These are phyloP conservation scores for Cercospora beticola DNA, from an alignment of 2,329 filamentous ascomycete genomes.

Conservation along the genomic window DNA sequence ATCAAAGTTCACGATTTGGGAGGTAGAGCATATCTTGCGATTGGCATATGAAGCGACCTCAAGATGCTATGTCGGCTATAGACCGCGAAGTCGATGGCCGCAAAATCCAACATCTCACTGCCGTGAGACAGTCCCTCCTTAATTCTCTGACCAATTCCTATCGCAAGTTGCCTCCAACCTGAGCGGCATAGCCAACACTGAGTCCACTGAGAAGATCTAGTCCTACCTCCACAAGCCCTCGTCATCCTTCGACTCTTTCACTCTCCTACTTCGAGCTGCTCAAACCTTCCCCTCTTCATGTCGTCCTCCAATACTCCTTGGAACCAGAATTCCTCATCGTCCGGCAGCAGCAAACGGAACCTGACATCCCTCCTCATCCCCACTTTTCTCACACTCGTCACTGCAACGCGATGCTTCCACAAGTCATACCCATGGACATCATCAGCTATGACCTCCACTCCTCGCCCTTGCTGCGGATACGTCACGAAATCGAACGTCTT, in stretches of 20 bases:
- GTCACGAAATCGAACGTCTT: slow-evolving; percentile 1
- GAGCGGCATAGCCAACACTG: not conserved
- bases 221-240: not conserved
- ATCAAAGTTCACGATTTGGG: not conserved
- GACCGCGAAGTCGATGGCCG: not conserved
- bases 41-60: not conserved
- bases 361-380: not conserved
- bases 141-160: not conserved
- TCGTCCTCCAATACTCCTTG: not conserved
- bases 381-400: not conserved
- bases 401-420: not conserved
- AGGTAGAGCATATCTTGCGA: not conserved
- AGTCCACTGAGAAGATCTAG: not conserved
- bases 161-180: not conserved
- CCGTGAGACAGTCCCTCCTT: not conserved
- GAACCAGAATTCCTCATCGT: not conserved
- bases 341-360: not conserved
- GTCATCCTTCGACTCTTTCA: not conserved
- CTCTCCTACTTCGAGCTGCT: not conserved
- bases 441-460: not conserved
- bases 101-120: not conserved
- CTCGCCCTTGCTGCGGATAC: not conserved
- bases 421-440: slow-evolving; percentile 1
- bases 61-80: not conserved
- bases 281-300: not conserved